phyloP scores from a whole-genome alignment of 768 basidiomycete species.

The Hygrophorus russula region DNA sequence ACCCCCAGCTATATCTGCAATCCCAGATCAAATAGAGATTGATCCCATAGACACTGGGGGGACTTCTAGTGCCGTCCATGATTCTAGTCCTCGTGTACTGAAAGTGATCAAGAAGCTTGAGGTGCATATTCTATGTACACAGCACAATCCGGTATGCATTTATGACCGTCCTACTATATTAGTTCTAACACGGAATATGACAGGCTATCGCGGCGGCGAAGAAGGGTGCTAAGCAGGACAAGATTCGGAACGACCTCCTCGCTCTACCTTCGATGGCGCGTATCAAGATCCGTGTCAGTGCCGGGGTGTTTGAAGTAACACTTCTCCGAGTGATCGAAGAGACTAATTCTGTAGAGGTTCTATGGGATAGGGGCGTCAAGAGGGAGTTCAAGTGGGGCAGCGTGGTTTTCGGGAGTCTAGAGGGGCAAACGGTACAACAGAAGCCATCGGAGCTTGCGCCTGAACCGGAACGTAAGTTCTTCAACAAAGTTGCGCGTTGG shows the following conservation, averaged over 20 bases:
- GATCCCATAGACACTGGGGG: slow-evolving; percentile 10
- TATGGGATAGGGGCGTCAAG: slow-evolving; percentile 68
- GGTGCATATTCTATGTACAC: slow-evolving; percentile 69
- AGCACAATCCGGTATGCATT: slow-evolving; percentile 73
- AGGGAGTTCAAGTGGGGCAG: slow-evolving; percentile 78
- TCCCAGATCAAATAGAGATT: slow-evolving; percentile 20
- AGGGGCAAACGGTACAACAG: slow-evolving; percentile 52
- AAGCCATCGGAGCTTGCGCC: slow-evolving; percentile 48
- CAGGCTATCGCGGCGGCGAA: slow-evolving; percentile 69
- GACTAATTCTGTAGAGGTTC: slow-evolving; percentile 60
- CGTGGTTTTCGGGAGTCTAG: slow-evolving; percentile 66
- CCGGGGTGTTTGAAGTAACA: slow-evolving; percentile 81
- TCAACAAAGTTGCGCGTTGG: not conserved
- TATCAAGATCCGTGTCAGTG: slow-evolving; percentile 76
- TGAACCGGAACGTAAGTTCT: slow-evolving; percentile 36
- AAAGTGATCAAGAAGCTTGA: slow-evolving; percentile 66
- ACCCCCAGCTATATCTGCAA: slow-evolving; percentile 2
- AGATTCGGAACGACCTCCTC: slow-evolving; percentile 58
- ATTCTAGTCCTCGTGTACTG: slow-evolving; percentile 26
- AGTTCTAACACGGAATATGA: slow-evolving; percentile 1
- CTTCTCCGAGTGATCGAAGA: slow-evolving; percentile 63
- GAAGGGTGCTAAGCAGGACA: slow-evolving; percentile 64
- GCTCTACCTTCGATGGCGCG: slow-evolving; percentile 59
- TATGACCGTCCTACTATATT: not conserved
- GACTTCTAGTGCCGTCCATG: not conserved